Evolutionary conservation across 2,329 filamentous ascomycete genomes (phyloP).

Genomic region (Apiospora koreana): DNA sequence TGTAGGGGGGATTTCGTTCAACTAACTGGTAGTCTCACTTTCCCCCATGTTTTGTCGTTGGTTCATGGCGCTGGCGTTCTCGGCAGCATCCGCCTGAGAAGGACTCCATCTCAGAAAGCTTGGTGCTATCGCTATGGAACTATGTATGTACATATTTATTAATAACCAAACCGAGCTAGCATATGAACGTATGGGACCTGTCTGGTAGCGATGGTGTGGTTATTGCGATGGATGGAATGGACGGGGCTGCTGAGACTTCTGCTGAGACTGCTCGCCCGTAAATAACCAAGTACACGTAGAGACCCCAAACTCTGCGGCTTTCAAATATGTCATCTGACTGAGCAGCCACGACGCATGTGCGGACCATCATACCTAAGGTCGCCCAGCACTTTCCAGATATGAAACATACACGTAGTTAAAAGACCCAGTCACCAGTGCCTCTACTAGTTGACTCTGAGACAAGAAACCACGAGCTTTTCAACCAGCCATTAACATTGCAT

Average conservation of each 20-base stretch:
- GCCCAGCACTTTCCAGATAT: not conserved
- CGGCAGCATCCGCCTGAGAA: not conserved
- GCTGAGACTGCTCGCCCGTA: too few species aligned
- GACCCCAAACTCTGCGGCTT: not conserved
- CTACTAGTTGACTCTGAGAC: not conserved
- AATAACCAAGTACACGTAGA: too few species aligned
- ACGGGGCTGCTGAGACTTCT: not conserved
- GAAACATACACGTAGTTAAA: not conserved
- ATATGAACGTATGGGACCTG: too few species aligned
- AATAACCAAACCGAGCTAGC: not conserved
- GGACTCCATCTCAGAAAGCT: constrained; percentile 1
- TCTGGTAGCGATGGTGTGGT: not conserved
- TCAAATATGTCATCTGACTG: not conserved
- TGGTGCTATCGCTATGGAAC: not conserved
- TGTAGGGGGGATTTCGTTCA: not conserved
- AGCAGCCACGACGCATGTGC: not conserved
- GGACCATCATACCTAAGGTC: not conserved
- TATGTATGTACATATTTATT: too few species aligned
- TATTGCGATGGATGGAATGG: not conserved
- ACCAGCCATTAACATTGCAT: not conserved
- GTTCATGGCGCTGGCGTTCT: not conserved
- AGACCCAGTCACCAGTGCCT: not conserved
- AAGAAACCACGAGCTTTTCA: too few species aligned
- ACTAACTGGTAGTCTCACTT: not conserved
- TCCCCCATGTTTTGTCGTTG: not conserved